Evolutionary conservation across 805 yeast species (phyloP), one percentile per base, ranked within the genome.

Genomic region (Candida hungchunana): DNA sequence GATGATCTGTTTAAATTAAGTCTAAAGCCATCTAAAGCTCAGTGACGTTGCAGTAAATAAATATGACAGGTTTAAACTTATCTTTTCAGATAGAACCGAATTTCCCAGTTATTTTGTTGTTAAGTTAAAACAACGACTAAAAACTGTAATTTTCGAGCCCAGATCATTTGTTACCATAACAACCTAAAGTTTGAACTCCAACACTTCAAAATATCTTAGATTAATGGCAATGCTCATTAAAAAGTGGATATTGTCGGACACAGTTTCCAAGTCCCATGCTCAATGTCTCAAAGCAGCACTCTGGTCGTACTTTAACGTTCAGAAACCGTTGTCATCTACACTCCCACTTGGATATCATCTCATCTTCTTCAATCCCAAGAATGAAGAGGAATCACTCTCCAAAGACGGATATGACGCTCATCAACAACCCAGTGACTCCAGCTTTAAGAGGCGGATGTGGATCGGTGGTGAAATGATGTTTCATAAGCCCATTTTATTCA

Each of bases 331-430:
- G 28, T 39, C 37, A 8, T 12, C 26, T 1, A 8, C 28, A 11
- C 26, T 67, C 1, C 73, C 73, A 4, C 48, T 47, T 13, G 93
- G 90, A 2, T 79, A 74, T 42, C 87, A 82, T 40, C 67, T 87
- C 34, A 54, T 82, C 2, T 86, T 69, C 53, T 77, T 77, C 57
- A 82, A 81, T 48, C 88, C 86, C 17, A 48, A 63, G 4, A 66
- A 73, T 24, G 56, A 59, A 25, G 79, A 73, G 35, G 31, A 45
- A 1, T 58, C 59, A 3, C 53, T 86, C 14, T 79, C 82, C 2
- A 31, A 47, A 2, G 97, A 88, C 57, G 96, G 96, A 1, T 88
- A 86, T 58, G 94, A 83, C 45, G 68, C 78, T 30, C 75, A 82
- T 47, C 93, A 83, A 51, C 47, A 44, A 13, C 50, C 48, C 1